Base-by-base conservation (phyloP, 805 yeast genomes). In the Candida krabiensis region DNA sequence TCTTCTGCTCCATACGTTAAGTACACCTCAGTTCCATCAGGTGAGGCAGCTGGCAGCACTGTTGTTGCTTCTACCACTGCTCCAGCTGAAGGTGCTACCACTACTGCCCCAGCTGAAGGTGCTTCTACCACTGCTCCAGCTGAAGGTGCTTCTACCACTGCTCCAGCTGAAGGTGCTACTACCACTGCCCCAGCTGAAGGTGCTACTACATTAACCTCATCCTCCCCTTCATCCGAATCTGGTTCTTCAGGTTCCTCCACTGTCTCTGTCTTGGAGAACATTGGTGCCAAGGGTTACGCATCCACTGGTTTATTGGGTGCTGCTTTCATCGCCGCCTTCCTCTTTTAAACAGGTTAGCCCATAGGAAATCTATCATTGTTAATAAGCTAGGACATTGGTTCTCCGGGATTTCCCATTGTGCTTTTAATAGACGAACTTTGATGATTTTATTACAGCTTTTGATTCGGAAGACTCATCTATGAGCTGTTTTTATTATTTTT, bases 261-360 rank as follows among this genome's bases (percentile, higher is more conserved):
- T 21, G 49, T 43, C 16, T 41, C 55, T 14, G 34, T 41, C 38
- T 22, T 46, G 28, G 52, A 43, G 19, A 56, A 47, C 40, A 52
- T 42, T 35, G 56, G 50, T 27, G 41, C 48, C 37, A 49, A 55
- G 47, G 43, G 41, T 21, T 43, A 43, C 37, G 47, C 45, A 44
- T 43, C 54, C 18, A 51, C 53, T 35, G 54, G 58, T 37, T 31
- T 47, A 25, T 40, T 53, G 35, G 58, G 52, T 41, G 50, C 53
- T 43, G 52, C 44, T 15, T 47, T 43, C 33, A 25, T 49, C 32
- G 52, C 52, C 36, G 58, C 52, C 34, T 45, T 54, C 38, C 42
- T 52, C 49, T 40, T 38, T 43, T 52, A 46, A 39, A 23, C 30
- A 34, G 13, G 24, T 33, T 31, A 25, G 12, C n/a, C 15, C 33